These are phyloP conservation scores for Trichoderma aggressivum DNA, from an alignment of 2,329 filamentous ascomycete genomes.

Conservation along the genomic window DNA sequence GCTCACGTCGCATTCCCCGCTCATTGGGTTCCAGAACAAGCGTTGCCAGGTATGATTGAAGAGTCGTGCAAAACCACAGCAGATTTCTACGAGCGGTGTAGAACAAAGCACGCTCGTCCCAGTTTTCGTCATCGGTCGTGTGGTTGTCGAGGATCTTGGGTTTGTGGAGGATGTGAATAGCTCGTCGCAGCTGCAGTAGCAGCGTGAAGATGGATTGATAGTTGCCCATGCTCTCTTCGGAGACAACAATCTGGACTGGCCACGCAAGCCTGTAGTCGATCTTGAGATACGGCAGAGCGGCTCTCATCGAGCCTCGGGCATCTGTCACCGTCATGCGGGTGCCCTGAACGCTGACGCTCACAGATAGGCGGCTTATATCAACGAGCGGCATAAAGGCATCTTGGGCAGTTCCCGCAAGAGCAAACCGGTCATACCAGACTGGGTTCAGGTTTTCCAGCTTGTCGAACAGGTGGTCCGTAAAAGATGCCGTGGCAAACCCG, in stretches of 20 bases:
- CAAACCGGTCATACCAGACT: conserved; percentile 77
- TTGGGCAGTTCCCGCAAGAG: conserved; percentile 73
- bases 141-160: conserved; percentile 44
- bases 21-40: conserved; percentile 65
- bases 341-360: conserved; percentile 46
- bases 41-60: conserved; percentile 74
- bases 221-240: conserved; percentile 56
- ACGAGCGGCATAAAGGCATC: conserved; percentile 62
- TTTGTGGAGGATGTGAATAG: conserved; percentile 62
- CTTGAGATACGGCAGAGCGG: conserved; percentile 58
- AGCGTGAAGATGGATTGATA: conserved; percentile 75
- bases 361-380: conserved; percentile 60
- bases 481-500: conserved; percentile 61
- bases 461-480: conserved; percentile 69
- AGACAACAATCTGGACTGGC: conserved; percentile 70
- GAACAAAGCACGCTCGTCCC: conserved; percentile 47
- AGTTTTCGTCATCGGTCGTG: conserved; percentile 35
- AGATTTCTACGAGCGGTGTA: conserved; percentile 65
- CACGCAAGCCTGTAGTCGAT: conserved; percentile 66
- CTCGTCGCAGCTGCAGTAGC: conserved; percentile 72
- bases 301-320: conserved; percentile 54
- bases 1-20: conserved; percentile 50
- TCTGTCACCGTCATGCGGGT: conserved; percentile 42
- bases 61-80: conserved; percentile 71
- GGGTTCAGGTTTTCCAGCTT: conserved; percentile 61